Conservation (phyloP, 148 eudicot genomes). For the Fagopyrum homotropicum region DNA sequence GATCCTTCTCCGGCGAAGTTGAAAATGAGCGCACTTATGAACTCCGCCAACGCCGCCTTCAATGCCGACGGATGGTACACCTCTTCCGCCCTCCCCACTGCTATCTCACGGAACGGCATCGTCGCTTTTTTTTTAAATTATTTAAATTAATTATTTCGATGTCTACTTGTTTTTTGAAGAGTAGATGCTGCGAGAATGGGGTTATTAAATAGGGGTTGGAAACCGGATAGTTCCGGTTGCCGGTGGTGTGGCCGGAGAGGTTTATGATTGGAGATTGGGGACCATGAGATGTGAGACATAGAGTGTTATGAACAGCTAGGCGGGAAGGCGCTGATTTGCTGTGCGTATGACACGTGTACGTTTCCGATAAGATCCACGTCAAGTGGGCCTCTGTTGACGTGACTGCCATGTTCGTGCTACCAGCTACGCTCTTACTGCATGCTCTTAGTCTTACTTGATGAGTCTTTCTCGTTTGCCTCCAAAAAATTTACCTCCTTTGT, state of each 20-base stretch:
- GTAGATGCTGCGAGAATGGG: not conserved
- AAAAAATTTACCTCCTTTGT: not conserved
- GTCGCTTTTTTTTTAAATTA: not conserved
- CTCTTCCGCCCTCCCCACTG: conserved; percentile 21
- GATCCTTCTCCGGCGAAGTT: conserved; percentile 34
- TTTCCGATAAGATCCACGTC: conserved; percentile 8
- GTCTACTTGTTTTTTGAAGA: not conserved
- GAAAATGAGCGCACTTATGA: conserved; percentile 25
- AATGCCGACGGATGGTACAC: conserved; percentile 20
- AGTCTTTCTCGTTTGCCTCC: not conserved
- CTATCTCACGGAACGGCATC: conserved; percentile 20
- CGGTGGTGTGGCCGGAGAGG: not conserved
- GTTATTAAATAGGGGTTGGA: not conserved
- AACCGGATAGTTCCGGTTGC: conserved; percentile 1
- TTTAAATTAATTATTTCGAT: not conserved
- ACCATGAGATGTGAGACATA: not conserved
- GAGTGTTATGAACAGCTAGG: not conserved
- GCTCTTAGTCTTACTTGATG: no score
- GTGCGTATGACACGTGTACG: not conserved
- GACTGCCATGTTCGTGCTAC: not conserved
- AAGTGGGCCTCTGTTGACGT: conserved; percentile 3
- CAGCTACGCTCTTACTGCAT: not conserved
- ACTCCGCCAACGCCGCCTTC: conserved; percentile 33
- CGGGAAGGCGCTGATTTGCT: not conserved
- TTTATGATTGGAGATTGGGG: not conserved